phyloP scores from a whole-genome alignment of 2,329 filamentous ascomycete genomes.

The Davidsoniella virescens region DNA sequence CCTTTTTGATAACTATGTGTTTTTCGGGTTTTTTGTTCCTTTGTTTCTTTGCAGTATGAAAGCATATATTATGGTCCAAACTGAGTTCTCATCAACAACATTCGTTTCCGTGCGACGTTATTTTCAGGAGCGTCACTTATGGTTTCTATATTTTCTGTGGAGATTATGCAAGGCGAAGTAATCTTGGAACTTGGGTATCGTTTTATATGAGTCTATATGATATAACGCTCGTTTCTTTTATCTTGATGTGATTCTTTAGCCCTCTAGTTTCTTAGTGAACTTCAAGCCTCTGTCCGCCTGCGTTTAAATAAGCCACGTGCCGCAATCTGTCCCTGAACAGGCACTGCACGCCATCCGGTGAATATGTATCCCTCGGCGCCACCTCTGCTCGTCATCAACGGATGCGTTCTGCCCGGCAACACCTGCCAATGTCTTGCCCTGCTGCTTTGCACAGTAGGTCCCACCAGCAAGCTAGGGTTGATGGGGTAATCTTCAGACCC shows the following conservation, averaged over 20 bases:
- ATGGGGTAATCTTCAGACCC: constrained; percentile 66
- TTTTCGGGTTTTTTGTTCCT: neutral
- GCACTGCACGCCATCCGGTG: constrained; percentile 65
- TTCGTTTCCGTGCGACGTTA: neutral
- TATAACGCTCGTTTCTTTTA: neutral
- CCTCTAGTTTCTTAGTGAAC: neutral
- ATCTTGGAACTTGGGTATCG: no score
- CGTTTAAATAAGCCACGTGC: constrained; percentile 67
- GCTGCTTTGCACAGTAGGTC: constrained; percentile 64
- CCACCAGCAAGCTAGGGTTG: constrained; percentile 72
- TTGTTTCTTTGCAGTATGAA: neutral
- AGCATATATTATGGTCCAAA: neutral
- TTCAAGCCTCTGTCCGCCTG: constrained; percentile 37
- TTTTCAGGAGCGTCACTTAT: no score
- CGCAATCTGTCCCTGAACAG: constrained; percentile 62
- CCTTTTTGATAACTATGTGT: neutral
- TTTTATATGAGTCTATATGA: no score
- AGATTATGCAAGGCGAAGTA: no score
- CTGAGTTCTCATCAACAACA: neutral
- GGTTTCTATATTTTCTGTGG: no score
- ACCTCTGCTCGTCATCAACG: constrained; percentile 76
- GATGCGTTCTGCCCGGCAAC: constrained; percentile 78
- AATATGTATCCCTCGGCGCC: constrained; percentile 86
- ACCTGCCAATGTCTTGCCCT: constrained; percentile 77
- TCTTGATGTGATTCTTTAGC: neutral